phyloP scores from a whole-genome alignment of 108 stramenopile species.

The Nitzschia palea region DNA sequence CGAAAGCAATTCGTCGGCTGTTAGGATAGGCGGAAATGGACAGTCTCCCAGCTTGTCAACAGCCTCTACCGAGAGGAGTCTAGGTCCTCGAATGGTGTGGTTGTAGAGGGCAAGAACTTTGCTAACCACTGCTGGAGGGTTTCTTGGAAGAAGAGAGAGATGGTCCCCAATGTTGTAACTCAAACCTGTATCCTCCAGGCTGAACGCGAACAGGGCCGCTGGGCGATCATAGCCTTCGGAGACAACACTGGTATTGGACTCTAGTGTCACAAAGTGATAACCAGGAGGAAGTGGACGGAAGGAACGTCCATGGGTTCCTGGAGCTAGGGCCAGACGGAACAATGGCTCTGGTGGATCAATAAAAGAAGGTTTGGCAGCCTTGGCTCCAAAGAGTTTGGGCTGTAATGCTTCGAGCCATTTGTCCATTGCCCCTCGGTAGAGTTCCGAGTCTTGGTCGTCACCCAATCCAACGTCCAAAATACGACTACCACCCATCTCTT shows the following conservation, averaged over 20 bases:
- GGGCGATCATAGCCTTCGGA: constrained; percentile 9
- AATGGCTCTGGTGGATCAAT: constrained; percentile 15
- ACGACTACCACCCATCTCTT: constrained; percentile 58
- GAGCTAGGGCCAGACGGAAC: constrained; percentile 7
- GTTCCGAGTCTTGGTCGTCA: constrained; percentile 68
- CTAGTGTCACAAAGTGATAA: constrained; percentile 14
- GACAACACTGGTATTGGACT: not conserved
- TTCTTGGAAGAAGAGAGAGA: constrained; percentile 2
- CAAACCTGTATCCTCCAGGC: constrained; percentile 2
- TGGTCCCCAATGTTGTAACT: constrained; percentile 9
- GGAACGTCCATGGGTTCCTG: not conserved
- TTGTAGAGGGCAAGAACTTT: constrained; percentile 2
- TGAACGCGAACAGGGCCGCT: constrained; percentile 3
- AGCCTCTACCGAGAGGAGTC: constrained; percentile 1
- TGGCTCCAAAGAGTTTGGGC: constrained; percentile 3
- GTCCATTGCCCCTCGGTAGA: constrained; percentile 39
- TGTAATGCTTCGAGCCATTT: constrained; percentile 5
- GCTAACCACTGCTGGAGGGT: not conserved
- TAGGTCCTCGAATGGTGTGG: not conserved
- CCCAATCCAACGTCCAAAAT: constrained; percentile 44
- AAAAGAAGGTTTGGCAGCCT: not conserved
- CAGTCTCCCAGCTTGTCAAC: constrained; percentile 10
- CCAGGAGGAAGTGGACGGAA: constrained; percentile 6
- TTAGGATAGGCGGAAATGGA: constrained; percentile 9
- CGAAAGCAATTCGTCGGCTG: not conserved